Conservation (phyloP, 2,329 filamentous ascomycete genomes). For the Fusarium marasasianum region DNA sequence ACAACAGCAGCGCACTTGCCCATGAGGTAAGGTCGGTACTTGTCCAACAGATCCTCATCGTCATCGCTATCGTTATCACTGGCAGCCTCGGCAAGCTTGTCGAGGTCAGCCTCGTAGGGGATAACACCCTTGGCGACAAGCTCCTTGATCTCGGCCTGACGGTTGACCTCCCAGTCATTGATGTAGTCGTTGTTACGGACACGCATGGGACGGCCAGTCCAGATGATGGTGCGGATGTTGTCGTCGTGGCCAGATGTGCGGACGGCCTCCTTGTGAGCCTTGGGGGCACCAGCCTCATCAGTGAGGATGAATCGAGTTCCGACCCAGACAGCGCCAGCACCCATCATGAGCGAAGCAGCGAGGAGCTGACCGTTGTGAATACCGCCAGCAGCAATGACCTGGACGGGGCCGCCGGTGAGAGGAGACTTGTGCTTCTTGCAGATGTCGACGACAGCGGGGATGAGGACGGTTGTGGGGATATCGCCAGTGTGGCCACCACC, state of each 20-base stretch:
- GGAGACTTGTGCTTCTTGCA: constrained; percentile 84
- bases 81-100: constrained; percentile 74
- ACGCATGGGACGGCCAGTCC: constrained; percentile 93
- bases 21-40: constrained; percentile 92
- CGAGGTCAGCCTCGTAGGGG: constrained; percentile 93
- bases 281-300: constrained; percentile 93
- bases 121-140: constrained; percentile 89
- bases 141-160: constrained; percentile 88
- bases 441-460: constrained; percentile 88
- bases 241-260: constrained; percentile 92
- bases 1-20: constrained; percentile 95
- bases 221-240: constrained; percentile 97
- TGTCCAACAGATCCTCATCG: constrained; percentile 88
- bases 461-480: constrained; percentile 90
- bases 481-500: constrained; percentile 97
- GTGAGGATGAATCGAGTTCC: constrained; percentile 95
- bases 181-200: constrained; percentile 96
- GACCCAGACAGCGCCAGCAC: constrained; percentile 93
- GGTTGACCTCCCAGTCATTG: constrained; percentile 94
- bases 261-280: constrained; percentile 95
- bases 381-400: constrained; percentile 92
- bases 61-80: constrained; percentile 76
- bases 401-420: constrained; percentile 85
- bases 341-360: constrained; percentile 91
- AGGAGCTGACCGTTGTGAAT: constrained; percentile 92